Conservation (phyloP, 305 asterid species). For the Solanum hybrid region DNA sequence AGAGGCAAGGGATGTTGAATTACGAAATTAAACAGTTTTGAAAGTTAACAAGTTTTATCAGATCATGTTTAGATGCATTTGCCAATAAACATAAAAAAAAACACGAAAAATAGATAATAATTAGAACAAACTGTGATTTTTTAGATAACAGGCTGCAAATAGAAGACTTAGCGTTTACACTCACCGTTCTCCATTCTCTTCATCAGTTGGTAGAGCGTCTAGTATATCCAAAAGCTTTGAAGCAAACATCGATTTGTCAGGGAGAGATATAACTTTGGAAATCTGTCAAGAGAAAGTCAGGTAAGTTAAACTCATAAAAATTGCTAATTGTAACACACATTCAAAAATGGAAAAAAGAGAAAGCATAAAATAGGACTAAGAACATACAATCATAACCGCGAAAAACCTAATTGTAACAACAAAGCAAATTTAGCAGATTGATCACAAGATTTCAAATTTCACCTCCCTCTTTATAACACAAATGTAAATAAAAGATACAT, state of each 20-base stretch:
- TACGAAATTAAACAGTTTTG: not conserved
- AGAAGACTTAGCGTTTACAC: not conserved
- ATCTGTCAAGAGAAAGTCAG: not conserved
- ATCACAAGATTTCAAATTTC: not conserved
- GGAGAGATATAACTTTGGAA: conserved; percentile 1
- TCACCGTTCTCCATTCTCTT: conserved; percentile 26
- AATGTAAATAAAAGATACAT: not conserved
- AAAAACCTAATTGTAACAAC: not conserved
- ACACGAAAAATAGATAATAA: not conserved
- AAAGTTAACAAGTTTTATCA: not conserved
- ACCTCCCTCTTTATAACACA: not conserved
- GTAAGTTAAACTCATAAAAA: not conserved
- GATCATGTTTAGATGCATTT: not conserved
- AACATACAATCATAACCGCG: not conserved
- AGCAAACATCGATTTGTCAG: conserved; percentile 23
- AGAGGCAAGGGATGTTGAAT: not conserved
- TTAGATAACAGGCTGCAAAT: not conserved
- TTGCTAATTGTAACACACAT: not conserved
- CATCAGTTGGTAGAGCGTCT: conserved; percentile 33
- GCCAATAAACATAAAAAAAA: not conserved
- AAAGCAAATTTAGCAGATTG: not conserved
- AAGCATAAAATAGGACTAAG: not conserved
- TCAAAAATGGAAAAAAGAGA: not conserved
- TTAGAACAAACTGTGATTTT: not conserved
- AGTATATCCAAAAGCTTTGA: conserved; percentile 36